phyloP scores from a whole-genome alignment of 352 stramenopile genomes.

The Pythium apleroticum region DNA sequence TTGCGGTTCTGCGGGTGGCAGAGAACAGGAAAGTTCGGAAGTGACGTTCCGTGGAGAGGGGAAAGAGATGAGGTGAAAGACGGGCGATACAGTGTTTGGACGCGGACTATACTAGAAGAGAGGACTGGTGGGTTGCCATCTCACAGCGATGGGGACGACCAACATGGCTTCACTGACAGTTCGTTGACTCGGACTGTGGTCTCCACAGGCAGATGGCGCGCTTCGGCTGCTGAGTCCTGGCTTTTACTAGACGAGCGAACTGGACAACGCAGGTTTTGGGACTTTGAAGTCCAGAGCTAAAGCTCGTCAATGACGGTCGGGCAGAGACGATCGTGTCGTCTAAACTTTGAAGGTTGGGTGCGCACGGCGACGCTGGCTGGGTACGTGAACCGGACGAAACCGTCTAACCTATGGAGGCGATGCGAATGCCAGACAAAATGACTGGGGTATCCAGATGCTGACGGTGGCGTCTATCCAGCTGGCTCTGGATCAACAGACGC shows the following conservation, averaged over 20 bases:
- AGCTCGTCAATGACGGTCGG: neutral
- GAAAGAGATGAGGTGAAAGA: neutral
- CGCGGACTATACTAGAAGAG: neutral
- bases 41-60: constrained; percentile 4
- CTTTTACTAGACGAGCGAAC: constrained; percentile 3
- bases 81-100: too few species aligned
- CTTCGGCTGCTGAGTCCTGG: constrained; percentile 5
- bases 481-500: neutral
- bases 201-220: neutral
- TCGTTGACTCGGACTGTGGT: neutral
- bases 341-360: neutral
- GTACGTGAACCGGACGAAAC: constrained; percentile 1
- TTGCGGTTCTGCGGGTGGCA: neutral
- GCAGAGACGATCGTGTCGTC: neutral
- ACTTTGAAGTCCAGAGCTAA: constrained; percentile 3
- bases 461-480: neutral
- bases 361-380: neutral
- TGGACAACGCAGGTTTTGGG: neutral
- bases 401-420: neutral
- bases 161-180: neutral
- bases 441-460: constrained; percentile 3
- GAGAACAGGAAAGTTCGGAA: constrained; percentile 9
- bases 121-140: neutral
- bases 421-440: neutral
- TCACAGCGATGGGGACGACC: neutral